Evolutionary conservation across 495 filamentous ascomycete species (phyloP).

Genomic region (Trichoderma erinaceum): DNA sequence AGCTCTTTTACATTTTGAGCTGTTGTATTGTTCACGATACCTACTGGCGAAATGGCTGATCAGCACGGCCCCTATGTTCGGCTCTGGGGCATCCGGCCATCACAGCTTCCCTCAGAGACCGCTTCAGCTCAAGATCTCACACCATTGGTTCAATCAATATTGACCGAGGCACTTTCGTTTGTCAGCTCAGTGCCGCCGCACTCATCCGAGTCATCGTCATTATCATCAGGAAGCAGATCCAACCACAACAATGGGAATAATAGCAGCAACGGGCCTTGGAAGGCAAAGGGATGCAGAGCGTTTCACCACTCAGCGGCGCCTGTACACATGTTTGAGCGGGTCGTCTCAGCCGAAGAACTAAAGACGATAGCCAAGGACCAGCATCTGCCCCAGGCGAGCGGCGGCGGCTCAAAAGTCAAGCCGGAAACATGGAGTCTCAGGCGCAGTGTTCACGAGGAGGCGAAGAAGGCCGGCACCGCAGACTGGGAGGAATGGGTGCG

Average conservation of each 20-base stretch:
- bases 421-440: constrained; percentile 66
- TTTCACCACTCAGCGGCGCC: constrained; percentile 40
- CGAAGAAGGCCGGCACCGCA: constrained; percentile 50
- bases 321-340: constrained; percentile 41
- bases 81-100: constrained; percentile 34
- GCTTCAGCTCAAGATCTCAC: constrained; percentile 28
- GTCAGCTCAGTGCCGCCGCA: constrained; percentile 29
- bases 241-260: constrained; percentile 20
- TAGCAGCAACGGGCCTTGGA: constrained; percentile 33
- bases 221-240: constrained; percentile 27
- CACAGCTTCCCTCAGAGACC: constrained; percentile 32
- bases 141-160: constrained; percentile 35
- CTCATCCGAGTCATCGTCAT: constrained; percentile 22
- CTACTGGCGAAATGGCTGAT: constrained; percentile 7
- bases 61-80: constrained; percentile 32
- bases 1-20: too few species aligned
- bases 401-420: constrained; percentile 19
- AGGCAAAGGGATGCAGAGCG: constrained; percentile 35
- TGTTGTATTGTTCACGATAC: neutral
- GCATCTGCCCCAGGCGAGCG: neutral
- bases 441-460: constrained; percentile 55
- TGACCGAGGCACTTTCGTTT: constrained; percentile 53
- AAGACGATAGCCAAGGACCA: constrained; percentile 19
- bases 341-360: constrained; percentile 35
- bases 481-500: constrained; percentile 58